Base-by-base conservation (phyloP, 2,329 filamentous ascomycete genomes). In the Leptographium procerum region DNA sequence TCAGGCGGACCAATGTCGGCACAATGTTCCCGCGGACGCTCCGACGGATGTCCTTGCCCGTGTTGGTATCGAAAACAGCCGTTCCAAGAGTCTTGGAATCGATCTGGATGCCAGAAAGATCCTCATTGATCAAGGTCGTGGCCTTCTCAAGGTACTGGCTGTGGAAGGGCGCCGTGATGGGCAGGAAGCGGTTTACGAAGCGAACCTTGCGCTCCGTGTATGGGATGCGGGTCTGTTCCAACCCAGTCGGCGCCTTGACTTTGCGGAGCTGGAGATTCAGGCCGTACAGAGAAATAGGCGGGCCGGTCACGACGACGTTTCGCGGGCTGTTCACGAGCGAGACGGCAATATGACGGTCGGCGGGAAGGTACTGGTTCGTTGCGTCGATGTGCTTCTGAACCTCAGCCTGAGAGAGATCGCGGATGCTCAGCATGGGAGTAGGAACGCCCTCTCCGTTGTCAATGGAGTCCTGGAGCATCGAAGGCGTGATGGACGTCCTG, bases 111-210 rank as follows among this genome's bases (percentile, higher is more conserved):
- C 91, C 82, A 71, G 89, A 89, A 61, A 99, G 79, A 69, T 99
- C 95, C 66, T 92, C 85, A 58, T 91, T 83, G 62, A 99, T 90
- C 66, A 91, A 80, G 61, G 85, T 81, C 29, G 88, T 90, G 2
- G 94, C 92, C 64, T 91, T 85, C 28, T 81, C 78, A 19, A 99
- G 84, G 70, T 97, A 96, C 61, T 90, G 87, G 80, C 94, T 99
- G 79, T 99, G 94, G 81, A 99, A 99, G 5, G 94, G 95, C 11
- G 94, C 91, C 1, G 92, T 96, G 71, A 99, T 99, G 52, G 94
- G 95, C 61, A 99, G 77, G 79, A 99, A 99, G 61, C 94, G 87
- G 77, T 96, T 96, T 62, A 90, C 89, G 66, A 99, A 99, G 68
- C 94, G 90, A 59, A 96, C 82, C 76, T 99, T 99, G 66, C 94